Evolutionary conservation across 768 basidiomycete species (phyloP), one percentile per base, ranked within the genome.

Genomic region (Calocybe cyanea): DNA sequence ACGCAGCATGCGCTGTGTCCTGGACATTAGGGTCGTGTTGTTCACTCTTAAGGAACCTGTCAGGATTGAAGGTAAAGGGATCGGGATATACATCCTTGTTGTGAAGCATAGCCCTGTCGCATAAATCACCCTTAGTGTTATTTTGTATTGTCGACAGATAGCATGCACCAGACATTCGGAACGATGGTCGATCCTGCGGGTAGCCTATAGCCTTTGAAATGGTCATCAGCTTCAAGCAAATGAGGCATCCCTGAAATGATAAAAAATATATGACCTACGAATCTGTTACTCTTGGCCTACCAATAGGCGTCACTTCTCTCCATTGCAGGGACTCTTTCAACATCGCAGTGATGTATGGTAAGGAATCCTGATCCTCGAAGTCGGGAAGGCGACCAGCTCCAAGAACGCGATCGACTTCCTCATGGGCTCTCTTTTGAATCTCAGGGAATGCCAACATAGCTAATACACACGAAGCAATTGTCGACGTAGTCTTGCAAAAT

Each of bases 341-440:
- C 0, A 77, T 50, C 0, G 69, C 67, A 10, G 61, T 60, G 13
- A 77, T 51, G 46, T 82, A 82, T 0, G 79, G 78, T 6, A 83
- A 61, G 25, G 62, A 56, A 5, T 63, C 52, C 13, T 64, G 57
- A 56, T 81, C 79, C 4, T 59, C 57, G 25, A 70, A 56, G 6
- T 21, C 61, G 2, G 73, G 73, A 1, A 71, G 57, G 20, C 72
- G 61, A 14, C 63, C 64, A 4, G 50, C 50, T 1, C 65, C 69
- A 42, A 71, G 57, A 2, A 74, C 66, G 1, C 63, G 45, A 43
- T 76, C 75, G 4, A 82, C 64, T 52, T 81, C 81, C 15, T 60
- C 69, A 45, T 78, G 78, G 0, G 76, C 75, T 49, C 70, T 72
- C 51, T 62, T 66, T 55, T 74, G 71, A 10, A 78, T 72, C 5